Conservation (phyloP, 2,329 filamentous ascomycete species). For the Cordyceps pruinosa region DNA sequence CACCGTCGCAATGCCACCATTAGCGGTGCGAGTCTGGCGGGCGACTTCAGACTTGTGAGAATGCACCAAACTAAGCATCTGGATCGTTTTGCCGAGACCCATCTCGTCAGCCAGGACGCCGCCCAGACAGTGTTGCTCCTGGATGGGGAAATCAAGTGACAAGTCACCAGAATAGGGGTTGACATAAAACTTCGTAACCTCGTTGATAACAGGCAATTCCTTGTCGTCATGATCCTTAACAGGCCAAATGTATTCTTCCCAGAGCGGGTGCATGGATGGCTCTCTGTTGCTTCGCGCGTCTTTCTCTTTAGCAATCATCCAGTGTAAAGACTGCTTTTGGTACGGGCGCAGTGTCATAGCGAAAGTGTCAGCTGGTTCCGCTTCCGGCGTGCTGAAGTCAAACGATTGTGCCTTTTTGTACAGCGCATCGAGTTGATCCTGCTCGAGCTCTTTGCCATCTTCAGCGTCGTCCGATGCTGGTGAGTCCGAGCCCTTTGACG, state of each 20-base stretch:
- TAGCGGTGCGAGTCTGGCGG: constrained; percentile 28
- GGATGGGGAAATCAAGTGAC: constrained; percentile 81
- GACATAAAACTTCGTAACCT: constrained; percentile 76
- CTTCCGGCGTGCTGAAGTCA: constrained; percentile 84
- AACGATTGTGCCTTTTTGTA: constrained; percentile 97
- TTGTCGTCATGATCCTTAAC: constrained; percentile 79
- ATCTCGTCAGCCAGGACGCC: constrained; percentile 95
- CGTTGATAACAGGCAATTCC: constrained; percentile 57
- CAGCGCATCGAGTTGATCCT: constrained; percentile 87
- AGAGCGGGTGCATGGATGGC: constrained; percentile 88
- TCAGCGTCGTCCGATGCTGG: constrained; percentile 61
- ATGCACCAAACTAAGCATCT: constrained; percentile 93
- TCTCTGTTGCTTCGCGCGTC: constrained; percentile 65
- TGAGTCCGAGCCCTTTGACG: constrained; percentile 34
- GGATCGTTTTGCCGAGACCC: constrained; percentile 96
- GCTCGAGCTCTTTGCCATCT: constrained; percentile 84
- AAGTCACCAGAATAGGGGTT: constrained; percentile 96
- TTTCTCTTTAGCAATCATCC: constrained; percentile 94
- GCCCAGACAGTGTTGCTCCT: constrained; percentile 90
- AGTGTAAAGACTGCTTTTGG: constrained; percentile 89
- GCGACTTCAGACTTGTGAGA: constrained; percentile 61
- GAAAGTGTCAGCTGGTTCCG: constrained; percentile 77
- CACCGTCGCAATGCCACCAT: constrained; percentile 34
- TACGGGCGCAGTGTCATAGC: constrained; percentile 80
- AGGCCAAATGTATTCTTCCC: constrained; percentile 94